Conservation (phyloP, 1,139 yeast species). For the Geotrichum histeridarum region DNA sequence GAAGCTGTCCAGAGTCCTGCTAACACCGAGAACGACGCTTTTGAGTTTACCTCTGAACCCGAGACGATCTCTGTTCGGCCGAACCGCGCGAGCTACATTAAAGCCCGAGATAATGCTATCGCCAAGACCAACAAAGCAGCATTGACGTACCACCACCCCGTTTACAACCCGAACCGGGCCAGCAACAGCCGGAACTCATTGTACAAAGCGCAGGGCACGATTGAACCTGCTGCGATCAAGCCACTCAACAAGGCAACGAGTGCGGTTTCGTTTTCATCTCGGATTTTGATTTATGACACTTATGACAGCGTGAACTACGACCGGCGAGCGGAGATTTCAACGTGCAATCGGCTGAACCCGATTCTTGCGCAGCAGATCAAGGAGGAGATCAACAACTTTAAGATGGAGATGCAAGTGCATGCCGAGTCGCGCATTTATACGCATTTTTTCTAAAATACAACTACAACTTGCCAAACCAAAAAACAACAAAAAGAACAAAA, state of each 20-base stretch:
- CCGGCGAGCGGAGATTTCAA: constrained; percentile 87
- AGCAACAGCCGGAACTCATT: constrained; percentile 3
- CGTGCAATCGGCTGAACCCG: constrained; percentile 90
- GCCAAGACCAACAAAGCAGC: background rate
- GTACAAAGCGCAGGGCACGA: background rate
- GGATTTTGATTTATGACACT: constrained; percentile 81
- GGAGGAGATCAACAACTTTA: constrained; percentile 73
- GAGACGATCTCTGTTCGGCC: constrained; percentile 8
- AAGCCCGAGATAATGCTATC: background rate
- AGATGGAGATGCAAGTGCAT: constrained; percentile 73
- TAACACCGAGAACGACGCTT: constrained; percentile 5
- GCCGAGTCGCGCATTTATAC: constrained; percentile 72
- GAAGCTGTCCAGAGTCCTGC: background rate
- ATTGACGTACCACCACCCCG: constrained; percentile 20
- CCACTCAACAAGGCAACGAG: constrained; percentile 16
- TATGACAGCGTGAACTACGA: constrained; percentile 83
- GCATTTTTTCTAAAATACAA: constrained; percentile 54
- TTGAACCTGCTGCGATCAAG: constrained; percentile 21
- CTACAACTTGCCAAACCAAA: background rate
- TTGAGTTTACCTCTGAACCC: constrained; percentile 8
- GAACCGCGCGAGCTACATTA: constrained; percentile 9
- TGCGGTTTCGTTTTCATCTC: constrained; percentile 75
- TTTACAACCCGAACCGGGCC: constrained; percentile 24
- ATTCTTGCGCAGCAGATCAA: constrained; percentile 79
- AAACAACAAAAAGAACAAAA: background rate